Evolutionary conservation across 306 rosid species (phyloP), one percentile per base, ranked within the genome.

Genomic region (Sicyos baderoa): DNA sequence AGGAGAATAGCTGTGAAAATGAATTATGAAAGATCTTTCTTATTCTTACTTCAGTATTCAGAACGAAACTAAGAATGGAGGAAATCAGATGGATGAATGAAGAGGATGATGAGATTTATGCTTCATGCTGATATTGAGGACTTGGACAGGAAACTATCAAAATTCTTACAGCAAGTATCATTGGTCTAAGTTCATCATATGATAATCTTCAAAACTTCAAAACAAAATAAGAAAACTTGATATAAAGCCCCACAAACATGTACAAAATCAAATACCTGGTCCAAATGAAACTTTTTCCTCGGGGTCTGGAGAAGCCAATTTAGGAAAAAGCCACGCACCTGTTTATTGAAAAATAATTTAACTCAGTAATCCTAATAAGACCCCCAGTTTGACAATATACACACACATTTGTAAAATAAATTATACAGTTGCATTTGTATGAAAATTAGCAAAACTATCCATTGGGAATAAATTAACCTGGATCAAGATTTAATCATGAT

Each of bases 321-420:
- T 69, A 4, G 78, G 80, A 76, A 76, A 77, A 37, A 86, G 25
- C 88, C 84, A 84, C 29, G 35, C 35, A 11, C 91, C 92, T 90
- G 80, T 62, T 74, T 73, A 61, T 64, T 78, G 53, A 50, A 62
- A 65, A 77, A 35, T 13, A 42, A 68, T 67, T 49, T 19, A 76
- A 27, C 48, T 53, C 13, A 12, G 22, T 11, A 73, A 50, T 66
- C 67, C 44, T 23, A 25, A 9, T 25, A 14, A 67, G 15, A 67
- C 15, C 56, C 25, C 22, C 56, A 56, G 49, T 67, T 47, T 48
- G 27, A 66, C 55, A 67, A 47, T 45, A 49, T 25, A 21, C 32
- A 48, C 23, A 66, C 71, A 66, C 55, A 45, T 22, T 25, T 22
- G 13, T 6, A 6, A 35, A 1, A 25, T 62, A 35, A 17, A 10